A percentile compares a stretch with the other conserved stretches of the same genome.
phyloP scores from a whole-genome alignment of 2,329 filamentous ascomycete species.

The Colletotrichum sp. region DNA sequence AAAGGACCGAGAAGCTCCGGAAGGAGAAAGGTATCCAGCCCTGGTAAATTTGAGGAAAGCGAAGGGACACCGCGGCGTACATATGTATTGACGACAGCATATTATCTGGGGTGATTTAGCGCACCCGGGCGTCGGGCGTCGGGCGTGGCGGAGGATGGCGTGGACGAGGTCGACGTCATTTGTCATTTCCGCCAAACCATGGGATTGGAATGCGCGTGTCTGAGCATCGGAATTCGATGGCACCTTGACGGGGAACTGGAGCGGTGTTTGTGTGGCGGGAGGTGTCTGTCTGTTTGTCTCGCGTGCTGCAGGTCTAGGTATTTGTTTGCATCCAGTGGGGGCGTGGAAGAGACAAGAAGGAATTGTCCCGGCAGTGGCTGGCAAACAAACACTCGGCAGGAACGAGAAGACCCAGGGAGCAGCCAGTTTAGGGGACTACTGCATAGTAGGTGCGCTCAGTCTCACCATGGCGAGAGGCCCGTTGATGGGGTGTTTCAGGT shows the following conservation, averaged over 20 bases:
- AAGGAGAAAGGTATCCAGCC: not conserved
- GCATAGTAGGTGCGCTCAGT: not conserved
- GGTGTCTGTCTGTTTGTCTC: not conserved
- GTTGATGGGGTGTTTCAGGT: slow-evolving; percentile 11
- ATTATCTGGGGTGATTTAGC: not conserved
- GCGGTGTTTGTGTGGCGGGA: not conserved
- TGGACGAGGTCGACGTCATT: not conserved
- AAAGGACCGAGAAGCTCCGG: not conserved
- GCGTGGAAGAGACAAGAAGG: not conserved
- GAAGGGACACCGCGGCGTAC: not conserved
- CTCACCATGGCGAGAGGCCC: not conserved
- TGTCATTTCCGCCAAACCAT: not conserved
- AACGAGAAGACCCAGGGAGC: not conserved
- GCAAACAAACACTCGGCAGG: not conserved
- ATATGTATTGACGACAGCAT: not conserved
- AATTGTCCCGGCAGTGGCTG: not conserved
- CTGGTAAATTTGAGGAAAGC: not conserved
- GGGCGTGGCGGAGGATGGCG: not conserved
- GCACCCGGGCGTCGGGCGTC: not conserved
- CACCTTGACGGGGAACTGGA: not conserved
- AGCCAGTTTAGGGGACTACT: not conserved
- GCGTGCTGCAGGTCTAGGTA: not conserved
- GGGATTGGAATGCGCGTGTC: not conserved
- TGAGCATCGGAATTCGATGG: not conserved
- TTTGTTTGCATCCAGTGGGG: not conserved